These are phyloP conservation scores for Phoma sp. DNA, from an alignment of 2,329 filamentous ascomycete genomes.

Conservation along the genomic window DNA sequence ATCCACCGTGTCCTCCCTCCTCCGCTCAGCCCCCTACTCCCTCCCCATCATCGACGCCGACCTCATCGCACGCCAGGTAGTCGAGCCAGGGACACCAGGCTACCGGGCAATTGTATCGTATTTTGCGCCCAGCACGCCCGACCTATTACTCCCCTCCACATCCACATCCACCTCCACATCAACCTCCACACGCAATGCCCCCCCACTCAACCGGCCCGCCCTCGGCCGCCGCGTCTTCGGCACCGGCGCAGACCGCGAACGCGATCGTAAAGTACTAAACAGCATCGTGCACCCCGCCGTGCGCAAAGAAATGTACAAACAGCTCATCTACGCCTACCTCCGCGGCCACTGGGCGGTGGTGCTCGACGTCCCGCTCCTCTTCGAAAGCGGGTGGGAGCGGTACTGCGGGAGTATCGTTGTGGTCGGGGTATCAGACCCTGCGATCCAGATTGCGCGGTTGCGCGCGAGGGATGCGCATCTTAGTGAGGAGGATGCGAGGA, in stretches of 20 bases:
- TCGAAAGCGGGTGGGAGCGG: conserved; percentile 85
- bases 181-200: conserved; percentile 62
- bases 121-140: conserved; percentile 83
- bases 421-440: conserved; percentile 81
- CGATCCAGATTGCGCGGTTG: conserved; percentile 81
- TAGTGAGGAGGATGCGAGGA: conserved; percentile 83
- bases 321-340: conserved; percentile 76
- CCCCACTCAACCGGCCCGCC: conserved; percentile 83
- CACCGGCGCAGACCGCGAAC: conserved; percentile 70
- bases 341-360: conserved; percentile 86
- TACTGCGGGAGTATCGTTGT: conserved; percentile 87
- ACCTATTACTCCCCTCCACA: conserved; percentile 82
- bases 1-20: conserved; percentile 88
- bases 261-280: conserved; percentile 81
- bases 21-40: conserved; percentile 80
- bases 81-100: conserved; percentile 86
- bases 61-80: conserved; percentile 87
- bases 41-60: conserved; percentile 95
- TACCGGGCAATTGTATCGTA: conserved; percentile 83
- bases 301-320: conserved; percentile 78
- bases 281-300: conserved; percentile 93
- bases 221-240: conserved; percentile 90
- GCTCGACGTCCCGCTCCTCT: conserved; percentile 88
- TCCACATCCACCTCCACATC: no score
- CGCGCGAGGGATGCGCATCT: conserved; percentile 79